These are phyloP conservation scores for Pichia exigua DNA, from an alignment of 805 yeast species.

Conservation along the genomic window DNA sequence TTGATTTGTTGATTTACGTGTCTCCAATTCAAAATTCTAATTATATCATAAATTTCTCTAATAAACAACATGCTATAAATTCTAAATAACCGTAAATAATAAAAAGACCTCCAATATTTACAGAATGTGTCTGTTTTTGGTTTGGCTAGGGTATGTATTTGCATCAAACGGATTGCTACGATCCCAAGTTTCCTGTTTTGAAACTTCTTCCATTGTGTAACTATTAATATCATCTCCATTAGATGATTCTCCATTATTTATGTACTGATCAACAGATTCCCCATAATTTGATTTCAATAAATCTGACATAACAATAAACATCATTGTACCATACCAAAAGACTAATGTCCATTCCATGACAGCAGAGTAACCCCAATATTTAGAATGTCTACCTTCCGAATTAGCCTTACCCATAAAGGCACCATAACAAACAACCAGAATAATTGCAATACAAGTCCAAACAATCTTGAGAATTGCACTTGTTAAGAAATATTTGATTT, in stretches of 20 bases:
- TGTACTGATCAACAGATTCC: slow-evolving; percentile 7
- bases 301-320: slow-evolving; percentile 59
- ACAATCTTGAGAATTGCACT: slow-evolving; percentile 46
- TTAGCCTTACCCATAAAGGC: slow-evolving; percentile 19
- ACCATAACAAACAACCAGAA: slow-evolving; percentile 66
- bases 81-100: neutral
- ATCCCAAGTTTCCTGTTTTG: slow-evolving; percentile 1
- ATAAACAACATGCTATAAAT: neutral
- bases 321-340: slow-evolving; percentile 73
- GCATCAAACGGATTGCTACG: neutral
- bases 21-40: no score
- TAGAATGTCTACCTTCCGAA: slow-evolving; percentile 21
- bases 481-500: slow-evolving; percentile 26
- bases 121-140: neutral
- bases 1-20: no score
- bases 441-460: slow-evolving; percentile 64
- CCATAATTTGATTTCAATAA: slow-evolving; percentile 29
- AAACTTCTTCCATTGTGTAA: neutral
- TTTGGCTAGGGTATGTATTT: neutral
- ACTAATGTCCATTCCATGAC: slow-evolving; percentile 80
- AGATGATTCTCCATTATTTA: slow-evolving; percentile 1
- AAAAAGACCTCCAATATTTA: neutral
- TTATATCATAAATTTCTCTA: no score
- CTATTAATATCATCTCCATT: neutral
- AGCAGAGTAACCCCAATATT: slow-evolving; percentile 45